phyloP scores from a whole-genome alignment of 192 early-diverging fungal genomes.

The Coemansia sp. region DNA sequence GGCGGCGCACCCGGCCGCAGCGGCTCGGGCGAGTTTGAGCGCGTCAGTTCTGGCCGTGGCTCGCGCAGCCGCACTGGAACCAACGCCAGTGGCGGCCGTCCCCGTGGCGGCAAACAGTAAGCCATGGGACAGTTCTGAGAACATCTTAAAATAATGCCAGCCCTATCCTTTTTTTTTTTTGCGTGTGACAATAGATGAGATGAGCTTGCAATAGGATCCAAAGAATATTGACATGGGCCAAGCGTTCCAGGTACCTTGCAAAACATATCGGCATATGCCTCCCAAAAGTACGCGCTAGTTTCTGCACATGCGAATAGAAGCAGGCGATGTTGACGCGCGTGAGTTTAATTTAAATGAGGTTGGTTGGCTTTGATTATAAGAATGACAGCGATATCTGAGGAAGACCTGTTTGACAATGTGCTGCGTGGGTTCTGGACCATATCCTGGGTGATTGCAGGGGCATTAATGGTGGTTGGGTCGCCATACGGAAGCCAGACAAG shows the following conservation, averaged over 20 bases:
- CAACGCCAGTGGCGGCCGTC: conserved; percentile 7
- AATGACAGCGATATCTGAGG: conserved; percentile 4
- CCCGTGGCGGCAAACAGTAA: conserved; percentile 40
- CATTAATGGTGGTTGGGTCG: conserved; percentile 34
- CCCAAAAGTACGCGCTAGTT: no score
- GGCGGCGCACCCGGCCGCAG: conserved; percentile 13
- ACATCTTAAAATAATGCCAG: not conserved
- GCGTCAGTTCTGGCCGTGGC: conserved; percentile 42
- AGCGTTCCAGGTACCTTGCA: no score
- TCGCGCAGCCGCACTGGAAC: conserved; percentile 42
- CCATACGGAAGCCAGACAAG: conserved; percentile 48
- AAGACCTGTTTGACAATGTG: conserved; percentile 11
- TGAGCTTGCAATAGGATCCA: not conserved
- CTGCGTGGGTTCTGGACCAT: conserved; percentile 14
- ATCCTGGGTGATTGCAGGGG: conserved; percentile 16
- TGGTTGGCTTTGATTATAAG: no score
- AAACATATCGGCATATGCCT: no score
- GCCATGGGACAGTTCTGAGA: not conserved
- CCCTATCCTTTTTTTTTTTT: not conserved
- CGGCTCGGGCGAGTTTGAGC: conserved; percentile 49
- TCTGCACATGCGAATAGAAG: no score
- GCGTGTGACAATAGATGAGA: not conserved
- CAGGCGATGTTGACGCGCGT: no score
- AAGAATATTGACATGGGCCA: no score
- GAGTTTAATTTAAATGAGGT: no score